phyloP scores from a whole-genome alignment of 2,329 filamentous ascomycete species.

The Plectosphaerella sp. region DNA sequence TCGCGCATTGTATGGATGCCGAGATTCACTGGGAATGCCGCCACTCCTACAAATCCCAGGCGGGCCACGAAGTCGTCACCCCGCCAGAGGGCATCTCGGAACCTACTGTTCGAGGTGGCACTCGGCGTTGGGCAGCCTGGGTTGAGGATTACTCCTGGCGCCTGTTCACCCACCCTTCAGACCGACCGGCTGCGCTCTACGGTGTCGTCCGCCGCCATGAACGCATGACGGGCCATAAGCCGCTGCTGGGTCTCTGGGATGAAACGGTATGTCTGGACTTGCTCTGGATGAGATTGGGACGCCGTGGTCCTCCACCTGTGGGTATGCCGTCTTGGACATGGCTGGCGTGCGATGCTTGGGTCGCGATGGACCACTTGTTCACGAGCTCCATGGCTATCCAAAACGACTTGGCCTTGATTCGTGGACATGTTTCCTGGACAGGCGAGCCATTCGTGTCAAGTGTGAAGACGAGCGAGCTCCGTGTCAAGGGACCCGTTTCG shows the following conservation, averaged over 20 bases:
- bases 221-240: background rate
- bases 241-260: background rate
- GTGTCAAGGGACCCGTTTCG: background rate
- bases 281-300: background rate
- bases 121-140: background rate
- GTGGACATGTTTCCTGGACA: background rate
- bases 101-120: background rate
- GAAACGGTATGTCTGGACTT: background rate
- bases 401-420: background rate
- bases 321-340: background rate
- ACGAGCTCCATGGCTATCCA: background rate
- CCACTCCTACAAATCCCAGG: background rate
- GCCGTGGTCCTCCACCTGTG: background rate
- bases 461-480: background rate
- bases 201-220: background rate
- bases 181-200: background rate
- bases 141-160: background rate
- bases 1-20: constrained; percentile 11
- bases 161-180: background rate
- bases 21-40: constrained; percentile 14
- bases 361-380: background rate
- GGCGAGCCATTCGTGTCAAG: background rate
- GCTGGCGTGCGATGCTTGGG: background rate
- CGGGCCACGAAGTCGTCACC: background rate
- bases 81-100: background rate